Base-by-base conservation (phyloP, 148 eudicot genomes). In the Bassia scoparia region DNA sequence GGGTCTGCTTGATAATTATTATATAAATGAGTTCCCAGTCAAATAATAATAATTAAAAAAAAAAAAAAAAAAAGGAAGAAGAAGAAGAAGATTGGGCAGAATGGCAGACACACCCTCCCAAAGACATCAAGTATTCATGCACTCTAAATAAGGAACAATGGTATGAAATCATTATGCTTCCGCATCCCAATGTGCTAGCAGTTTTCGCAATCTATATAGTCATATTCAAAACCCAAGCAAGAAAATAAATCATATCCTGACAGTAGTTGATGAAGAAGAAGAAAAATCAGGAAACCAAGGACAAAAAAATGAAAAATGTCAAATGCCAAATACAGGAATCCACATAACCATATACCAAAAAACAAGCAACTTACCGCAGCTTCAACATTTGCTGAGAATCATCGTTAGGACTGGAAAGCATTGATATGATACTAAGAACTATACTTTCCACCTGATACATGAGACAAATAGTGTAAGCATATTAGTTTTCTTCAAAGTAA, bases 341-440 rank as follows among this genome's bases (percentile, higher is more conserved):
- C 23, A 14, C 24, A 23, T 23, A 48, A 26, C 17, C 29, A 27
- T 12, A 63, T n/a, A 48, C 49, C 61, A 31, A 52, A 31, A 58
- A 6, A 10, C 33, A 27, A 48, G 18, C 29, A 61, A 79, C 87
- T 70, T 85, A 87, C 90, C 49, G 92, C 92, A 13, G 92, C 92
- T 73, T 88, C 92, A 69, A 88, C 87, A 69, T 88, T 88, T 30
- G 92, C 92, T 3, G 92, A 5, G 92, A 88, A 76, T 88, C 92
- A 50, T 88, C 92, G 37, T 88, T 88, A 5, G 92, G 92, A 68
- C 88, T 80, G 5, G 92, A 86, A 61, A 88, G 89, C 92, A 88
- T 86, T 34, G 92, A 86, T 46, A 88, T 82, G 74, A 88, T 88
- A 71, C 92, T 88, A 64, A 88, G 77, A 43, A 88, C 77, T 71